A percentile compares a stretch with the other conserved stretches of the same genome.
phyloP scores from a whole-genome alignment of 192 early-diverging fungal species.

The Thoreauomyces humboldtii region DNA sequence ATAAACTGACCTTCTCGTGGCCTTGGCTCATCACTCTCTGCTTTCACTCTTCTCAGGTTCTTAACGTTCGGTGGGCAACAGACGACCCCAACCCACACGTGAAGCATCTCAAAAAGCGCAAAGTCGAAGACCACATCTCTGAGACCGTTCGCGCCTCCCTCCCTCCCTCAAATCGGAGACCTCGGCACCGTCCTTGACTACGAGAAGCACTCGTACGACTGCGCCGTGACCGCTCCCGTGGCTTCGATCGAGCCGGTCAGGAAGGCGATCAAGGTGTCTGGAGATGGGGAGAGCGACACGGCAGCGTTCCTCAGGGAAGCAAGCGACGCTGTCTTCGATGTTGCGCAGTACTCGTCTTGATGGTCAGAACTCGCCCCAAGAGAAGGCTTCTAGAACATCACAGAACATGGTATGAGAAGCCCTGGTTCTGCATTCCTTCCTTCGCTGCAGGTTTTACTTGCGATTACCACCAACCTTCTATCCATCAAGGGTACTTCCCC shows the following conservation, averaged over 20 bases:
- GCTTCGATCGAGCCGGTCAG: too few species aligned
- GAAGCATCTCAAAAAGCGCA: conserved; percentile 53
- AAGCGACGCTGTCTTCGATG: conserved; percentile 15
- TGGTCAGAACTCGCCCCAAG: too few species aligned
- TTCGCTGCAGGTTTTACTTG: too few species aligned
- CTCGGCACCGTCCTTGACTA: conserved; percentile 55
- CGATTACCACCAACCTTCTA: too few species aligned
- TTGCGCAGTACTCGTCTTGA: too few species aligned
- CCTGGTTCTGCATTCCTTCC: too few species aligned
- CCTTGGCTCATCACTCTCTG: too few species aligned
- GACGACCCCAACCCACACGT: conserved; percentile 73
- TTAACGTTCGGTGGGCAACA: conserved; percentile 78
- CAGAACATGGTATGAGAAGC: too few species aligned
- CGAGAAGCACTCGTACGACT: conserved; percentile 29
- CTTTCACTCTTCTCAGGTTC: too few species aligned
- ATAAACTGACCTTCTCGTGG: too few species aligned
- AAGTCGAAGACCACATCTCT: conserved; percentile 52
- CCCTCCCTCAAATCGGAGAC: conserved; percentile 52
- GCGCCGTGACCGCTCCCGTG: background rate
- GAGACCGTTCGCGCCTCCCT: conserved; percentile 57
- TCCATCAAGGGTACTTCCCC: too few species aligned
- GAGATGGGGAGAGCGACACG: conserved; percentile 26
- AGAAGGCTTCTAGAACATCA: too few species aligned
- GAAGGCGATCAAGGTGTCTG: conserved; percentile 20
- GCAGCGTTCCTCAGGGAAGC: conserved; percentile 11